Evolutionary conservation across 768 basidiomycete species (phyloP), one percentile per base, ranked within the genome.

Genomic region (Leccinum aurantiacum): DNA sequence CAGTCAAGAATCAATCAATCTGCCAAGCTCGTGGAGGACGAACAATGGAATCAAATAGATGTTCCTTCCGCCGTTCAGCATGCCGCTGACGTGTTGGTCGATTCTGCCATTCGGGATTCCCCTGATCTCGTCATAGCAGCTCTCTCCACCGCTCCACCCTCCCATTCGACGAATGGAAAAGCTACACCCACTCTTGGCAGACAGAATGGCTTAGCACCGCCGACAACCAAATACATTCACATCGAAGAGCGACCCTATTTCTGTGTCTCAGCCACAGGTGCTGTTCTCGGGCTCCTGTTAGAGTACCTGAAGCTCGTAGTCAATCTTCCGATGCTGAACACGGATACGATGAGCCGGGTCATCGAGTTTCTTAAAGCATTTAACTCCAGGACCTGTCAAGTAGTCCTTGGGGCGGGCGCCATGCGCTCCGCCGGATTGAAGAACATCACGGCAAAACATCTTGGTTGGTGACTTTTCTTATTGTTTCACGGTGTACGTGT

Each of bases 281-380:
- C 90, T 63, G 86, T 87, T 25, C 79, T 94, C 11, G 75, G 74
- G 17, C 78, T 96, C 3, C 77, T 98, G 15, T 69, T 86, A 41
- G 95, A 98, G 71, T 99, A 99, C 74, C 78, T 98, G 54, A 84
- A 85, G 62, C 82, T 98, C 47, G 86, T 98, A 53, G 81, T 95
- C 63, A 98, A 96, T 70, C 77, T 98, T 62, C 83, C 90, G 37
- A 84, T 91, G 74, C 80, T 99, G 54, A 95, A 93, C 52, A 97
- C 91, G 60, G 96, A 99, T 69, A 87, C 89, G n/a, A 96, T 98
- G 92, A 85, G 87, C 62, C 85, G 93, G 37, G 82, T 95, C 25
- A 92, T 98, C 64, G 97, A 99, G 73, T 95, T 95, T 70, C 79
- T 99, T 60, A 98, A 98, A 76, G 89, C 95, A 27, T 98, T 96